Conservation (phyloP, 345 rosid species). For the Excoecaria cochinchinensis region DNA sequence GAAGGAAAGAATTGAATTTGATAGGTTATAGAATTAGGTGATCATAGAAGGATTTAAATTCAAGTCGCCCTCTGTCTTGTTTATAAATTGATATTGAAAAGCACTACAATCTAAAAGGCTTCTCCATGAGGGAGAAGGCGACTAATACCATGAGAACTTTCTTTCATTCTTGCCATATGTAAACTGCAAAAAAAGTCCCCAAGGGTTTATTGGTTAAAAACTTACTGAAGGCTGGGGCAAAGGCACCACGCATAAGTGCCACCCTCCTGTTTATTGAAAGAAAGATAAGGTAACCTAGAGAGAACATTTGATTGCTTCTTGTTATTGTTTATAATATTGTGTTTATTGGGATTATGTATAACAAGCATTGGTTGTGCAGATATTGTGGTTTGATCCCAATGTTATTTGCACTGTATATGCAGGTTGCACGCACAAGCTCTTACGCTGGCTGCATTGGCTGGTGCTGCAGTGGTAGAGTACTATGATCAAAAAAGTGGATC, state of each 20-base stretch:
- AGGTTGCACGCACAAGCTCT: constrained; percentile 96
- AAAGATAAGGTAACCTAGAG: neutral
- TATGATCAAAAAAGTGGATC: constrained; percentile 62
- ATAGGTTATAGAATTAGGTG: neutral
- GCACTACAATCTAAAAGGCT: neutral
- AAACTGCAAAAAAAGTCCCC: neutral
- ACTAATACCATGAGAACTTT: neutral
- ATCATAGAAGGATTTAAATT: neutral
- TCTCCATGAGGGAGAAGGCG: neutral
- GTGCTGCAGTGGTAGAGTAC: constrained; percentile 86
- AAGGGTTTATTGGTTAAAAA: no score
- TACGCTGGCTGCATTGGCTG: constrained; percentile 84
- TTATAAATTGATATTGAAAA: neutral
- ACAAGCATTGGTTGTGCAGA: neutral
- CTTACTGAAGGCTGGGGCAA: neutral
- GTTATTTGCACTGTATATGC: constrained; percentile 1
- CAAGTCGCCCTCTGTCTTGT: neutral
- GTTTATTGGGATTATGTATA: neutral
- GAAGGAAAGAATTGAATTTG: neutral
- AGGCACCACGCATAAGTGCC: neutral
- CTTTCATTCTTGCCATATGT: neutral
- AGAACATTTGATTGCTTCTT: neutral
- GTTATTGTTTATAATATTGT: neutral
- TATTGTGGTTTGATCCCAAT: neutral
- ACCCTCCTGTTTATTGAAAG: neutral